A percentile compares a stretch with the other conserved stretches of the same genome.
phyloP scores from a whole-genome alignment of 1,139 yeast species.

The Geotrichum cucujoidarum region DNA sequence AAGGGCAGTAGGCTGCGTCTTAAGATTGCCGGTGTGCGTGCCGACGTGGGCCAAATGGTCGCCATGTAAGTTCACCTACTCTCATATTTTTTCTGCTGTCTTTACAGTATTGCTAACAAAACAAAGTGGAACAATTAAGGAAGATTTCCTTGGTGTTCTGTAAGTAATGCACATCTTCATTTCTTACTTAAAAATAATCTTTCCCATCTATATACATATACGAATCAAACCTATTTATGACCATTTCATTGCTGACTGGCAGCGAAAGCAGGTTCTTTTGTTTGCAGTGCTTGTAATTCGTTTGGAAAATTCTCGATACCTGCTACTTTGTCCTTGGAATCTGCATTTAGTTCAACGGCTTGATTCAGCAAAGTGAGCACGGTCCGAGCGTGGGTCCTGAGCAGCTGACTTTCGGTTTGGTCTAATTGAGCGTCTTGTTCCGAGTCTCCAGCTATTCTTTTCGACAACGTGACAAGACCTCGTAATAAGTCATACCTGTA shows the following conservation, averaged over 20 bases:
- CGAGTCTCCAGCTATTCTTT: constrained; percentile 17
- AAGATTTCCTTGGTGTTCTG: constrained; percentile 88
- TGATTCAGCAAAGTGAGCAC: neutral
- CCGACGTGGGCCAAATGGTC: constrained; percentile 94
- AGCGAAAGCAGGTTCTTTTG: constrained; percentile 5
- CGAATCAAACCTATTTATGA: constrained; percentile 6
- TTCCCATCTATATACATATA: neutral
- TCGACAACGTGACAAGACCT: constrained; percentile 31
- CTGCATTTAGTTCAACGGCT: constrained; percentile 7
- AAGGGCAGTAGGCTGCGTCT: constrained; percentile 91
- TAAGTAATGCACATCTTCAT: constrained; percentile 26
- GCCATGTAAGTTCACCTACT: constrained; percentile 69
- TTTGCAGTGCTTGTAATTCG: constrained; percentile 1
- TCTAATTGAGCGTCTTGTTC: neutral
- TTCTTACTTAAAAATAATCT: neutral
- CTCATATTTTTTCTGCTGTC: no score
- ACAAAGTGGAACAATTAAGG: constrained; percentile 81
- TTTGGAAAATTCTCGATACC: constrained; percentile 10
- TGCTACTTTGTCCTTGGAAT: neutral
- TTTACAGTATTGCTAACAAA: constrained; percentile 14
- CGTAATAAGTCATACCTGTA: constrained; percentile 38
- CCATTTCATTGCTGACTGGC: neutral
- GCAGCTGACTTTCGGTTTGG: neutral
- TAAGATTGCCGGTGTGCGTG: constrained; percentile 94
- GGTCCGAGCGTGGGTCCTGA: neutral